Conservation (phyloP, 345 rosid species). For the Alliaria petiolata region DNA sequence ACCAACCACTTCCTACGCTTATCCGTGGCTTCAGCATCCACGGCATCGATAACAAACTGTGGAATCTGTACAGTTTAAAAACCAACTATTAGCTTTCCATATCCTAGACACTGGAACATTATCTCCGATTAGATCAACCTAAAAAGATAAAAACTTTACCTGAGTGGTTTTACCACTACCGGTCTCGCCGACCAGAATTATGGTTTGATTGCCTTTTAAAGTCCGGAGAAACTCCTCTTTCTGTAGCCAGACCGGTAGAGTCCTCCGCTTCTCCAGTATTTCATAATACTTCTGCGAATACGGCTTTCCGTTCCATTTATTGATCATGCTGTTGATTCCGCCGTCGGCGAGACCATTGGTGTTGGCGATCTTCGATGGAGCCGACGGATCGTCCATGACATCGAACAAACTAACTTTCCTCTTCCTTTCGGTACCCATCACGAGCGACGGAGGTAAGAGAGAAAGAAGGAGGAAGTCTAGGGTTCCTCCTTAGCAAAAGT, state of each 20-base stretch:
- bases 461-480: not conserved
- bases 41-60: constrained; percentile 90
- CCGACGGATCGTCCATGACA: constrained; percentile 71
- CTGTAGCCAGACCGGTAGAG: constrained; percentile 91
- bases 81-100: not conserved
- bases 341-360: constrained; percentile 17
- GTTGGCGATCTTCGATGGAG: constrained; percentile 38
- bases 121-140: not conserved
- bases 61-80: constrained; percentile 68
- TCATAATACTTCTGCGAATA: constrained; percentile 74
- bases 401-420: constrained; percentile 93
- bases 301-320: constrained; percentile 79
- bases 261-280: constrained; percentile 77
- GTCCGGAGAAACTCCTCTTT: constrained; percentile 75
- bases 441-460: not conserved
- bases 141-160: constrained; percentile 39
- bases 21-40: constrained; percentile 70
- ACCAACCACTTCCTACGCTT: constrained; percentile 82
- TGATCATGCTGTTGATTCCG: constrained; percentile 37
- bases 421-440: constrained; percentile 88
- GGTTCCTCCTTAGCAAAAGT: not conserved
- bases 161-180: constrained; percentile 98
- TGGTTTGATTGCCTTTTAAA: constrained; percentile 54
- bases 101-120: not conserved
- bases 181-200: constrained; percentile 89